Evolutionary conservation across 257 asterid species (phyloP), one percentile per base, ranked within the genome.

Genomic region (Primulina eburnea): DNA sequence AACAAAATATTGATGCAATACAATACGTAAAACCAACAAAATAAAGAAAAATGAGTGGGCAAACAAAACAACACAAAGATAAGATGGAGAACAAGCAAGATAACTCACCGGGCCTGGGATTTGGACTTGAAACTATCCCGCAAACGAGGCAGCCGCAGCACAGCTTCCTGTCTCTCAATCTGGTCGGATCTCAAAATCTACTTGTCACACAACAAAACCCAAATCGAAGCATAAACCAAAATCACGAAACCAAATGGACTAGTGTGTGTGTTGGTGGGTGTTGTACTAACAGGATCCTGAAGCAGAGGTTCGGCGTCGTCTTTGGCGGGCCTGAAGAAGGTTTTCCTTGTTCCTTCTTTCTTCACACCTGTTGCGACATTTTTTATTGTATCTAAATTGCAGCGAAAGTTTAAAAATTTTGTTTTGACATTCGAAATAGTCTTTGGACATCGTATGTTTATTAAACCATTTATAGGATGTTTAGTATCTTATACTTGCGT

Each of bases 171-270:
- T 0, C 96, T 88, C 83, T 86, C 94, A 43, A 88, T 89, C 65
- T 96, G 98, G 78, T 92, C 94, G 75, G 98, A 88, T 71, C 96
- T 89, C 71, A 85, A 59, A 52, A 92, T 89, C 95, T 92, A 70
- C 61, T 5, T 11, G 65, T 52, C 8, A 18, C 8, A 14, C 30
- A 10, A 56, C 16, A 63, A 58, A 34, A 61, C 38, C 18, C 40
- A 33, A 33, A 30, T 12, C 38, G 66, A 21, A 30, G 3, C 40
- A 52, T 4, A 6, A 28, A 28, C 20, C 3, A 71, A 24, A 33
- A 14, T n/a, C 4, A 24, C 7, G 1, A 1, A 20, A 52, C 62
- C 14, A 28, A 64, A 72, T 28, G 0, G 11, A 29, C 37, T 24
- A 0, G n/a, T 9, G 10, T n/a, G 32, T 47, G 40, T 24, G 14